Percentiles rank a stretch among this genome's conserved stretches.
phyloP scores from a whole-genome alignment of 768 basidiomycete genomes.

The Mycena capillaripes region DNA sequence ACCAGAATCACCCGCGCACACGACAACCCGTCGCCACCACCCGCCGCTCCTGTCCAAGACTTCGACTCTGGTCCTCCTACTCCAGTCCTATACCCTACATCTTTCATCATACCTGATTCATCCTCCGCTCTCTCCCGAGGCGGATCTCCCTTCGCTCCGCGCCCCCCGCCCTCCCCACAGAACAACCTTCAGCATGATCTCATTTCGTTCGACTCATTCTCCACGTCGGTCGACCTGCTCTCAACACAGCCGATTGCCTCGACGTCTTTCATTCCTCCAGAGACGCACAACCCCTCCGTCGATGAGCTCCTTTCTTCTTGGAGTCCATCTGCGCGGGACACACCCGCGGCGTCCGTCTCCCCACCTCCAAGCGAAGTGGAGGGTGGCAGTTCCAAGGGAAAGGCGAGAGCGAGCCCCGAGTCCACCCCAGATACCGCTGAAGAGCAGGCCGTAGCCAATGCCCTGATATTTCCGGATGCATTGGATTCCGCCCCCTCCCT shows the following conservation, averaged over 20 bases:
- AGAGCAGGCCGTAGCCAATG: conserved; percentile 34
- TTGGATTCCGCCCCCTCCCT: conserved; percentile 1
- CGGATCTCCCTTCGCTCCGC: conserved; percentile 28
- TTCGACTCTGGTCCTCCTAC: conserved; percentile 31
- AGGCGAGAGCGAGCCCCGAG: background rate
- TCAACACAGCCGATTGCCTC: conserved; percentile 34
- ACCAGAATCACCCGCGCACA: conserved; percentile 76
- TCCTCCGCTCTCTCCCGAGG: conserved; percentile 19
- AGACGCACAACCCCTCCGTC: conserved; percentile 39
- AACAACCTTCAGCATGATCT: conserved; percentile 46
- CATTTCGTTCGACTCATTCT: conserved; percentile 60
- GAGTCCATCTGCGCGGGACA: conserved; percentile 30
- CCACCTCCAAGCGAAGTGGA: conserved; percentile 17
- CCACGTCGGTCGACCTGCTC: conserved; percentile 41
- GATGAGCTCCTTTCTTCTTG: conserved; percentile 45
- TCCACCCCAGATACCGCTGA: conserved; percentile 30
- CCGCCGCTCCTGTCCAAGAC: conserved; percentile 38
- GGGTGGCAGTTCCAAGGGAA: conserved; percentile 11
- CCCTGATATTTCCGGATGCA: conserved; percentile 14
- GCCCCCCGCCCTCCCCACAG: conserved; percentile 6
- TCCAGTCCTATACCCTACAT: conserved; percentile 28
- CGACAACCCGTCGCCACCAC: conserved; percentile 83
- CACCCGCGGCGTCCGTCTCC: conserved; percentile 16
- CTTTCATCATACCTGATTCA: conserved; percentile 24
- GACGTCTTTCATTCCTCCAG: conserved; percentile 26